phyloP scores from a whole-genome alignment of 345 rosid genomes.

The Rhodamnia rubescens region DNA sequence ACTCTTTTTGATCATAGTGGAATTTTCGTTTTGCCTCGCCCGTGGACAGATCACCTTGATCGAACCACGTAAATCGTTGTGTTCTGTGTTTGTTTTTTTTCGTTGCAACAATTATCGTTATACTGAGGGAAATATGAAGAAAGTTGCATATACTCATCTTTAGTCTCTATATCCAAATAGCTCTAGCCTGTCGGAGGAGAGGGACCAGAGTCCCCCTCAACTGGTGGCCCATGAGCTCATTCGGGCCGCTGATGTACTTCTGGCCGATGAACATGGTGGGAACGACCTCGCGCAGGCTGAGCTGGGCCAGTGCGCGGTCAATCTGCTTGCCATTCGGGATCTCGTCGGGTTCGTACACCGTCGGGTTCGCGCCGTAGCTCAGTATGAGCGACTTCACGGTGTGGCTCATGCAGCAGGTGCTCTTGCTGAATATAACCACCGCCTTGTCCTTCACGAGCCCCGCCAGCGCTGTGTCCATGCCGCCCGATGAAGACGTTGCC shows the following conservation, averaged over 20 bases:
- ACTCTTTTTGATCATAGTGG: too few relatives aligned
- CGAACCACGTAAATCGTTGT: too few relatives aligned
- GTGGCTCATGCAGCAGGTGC: slow-evolving; percentile 66
- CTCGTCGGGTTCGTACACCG: slow-evolving; percentile 60
- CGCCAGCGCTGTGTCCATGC: slow-evolving; percentile 25
- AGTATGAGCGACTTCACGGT: slow-evolving; percentile 48
- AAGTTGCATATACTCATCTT: background rate
- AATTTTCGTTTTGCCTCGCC: too few relatives aligned
- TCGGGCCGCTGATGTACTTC: slow-evolving; percentile 60
- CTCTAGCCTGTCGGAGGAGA: slow-evolving; percentile 63
- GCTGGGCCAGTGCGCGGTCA: slow-evolving; percentile 48
- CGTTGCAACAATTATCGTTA: too few relatives aligned
- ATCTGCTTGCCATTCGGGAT: slow-evolving; percentile 44
- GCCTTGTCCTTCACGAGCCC: slow-evolving; percentile 57
- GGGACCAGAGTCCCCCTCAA: slow-evolving; percentile 54
- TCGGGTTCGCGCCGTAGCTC: slow-evolving; percentile 71
- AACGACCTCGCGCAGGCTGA: slow-evolving; percentile 46
- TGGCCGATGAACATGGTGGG: slow-evolving; percentile 84
- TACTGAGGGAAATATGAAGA: background rate
- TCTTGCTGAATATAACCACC: slow-evolving; percentile 81
- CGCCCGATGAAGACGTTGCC: background rate
- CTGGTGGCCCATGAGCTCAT: slow-evolving; percentile 62
- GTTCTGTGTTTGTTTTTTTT: too few relatives aligned
- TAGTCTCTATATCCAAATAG: slow-evolving; percentile 62
- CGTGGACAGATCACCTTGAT: too few relatives aligned